Evolutionary conservation across 768 basidiomycete genomes (phyloP), one percentile per base, ranked within the genome.

Genomic region (Pulveroboletus sp.): DNA sequence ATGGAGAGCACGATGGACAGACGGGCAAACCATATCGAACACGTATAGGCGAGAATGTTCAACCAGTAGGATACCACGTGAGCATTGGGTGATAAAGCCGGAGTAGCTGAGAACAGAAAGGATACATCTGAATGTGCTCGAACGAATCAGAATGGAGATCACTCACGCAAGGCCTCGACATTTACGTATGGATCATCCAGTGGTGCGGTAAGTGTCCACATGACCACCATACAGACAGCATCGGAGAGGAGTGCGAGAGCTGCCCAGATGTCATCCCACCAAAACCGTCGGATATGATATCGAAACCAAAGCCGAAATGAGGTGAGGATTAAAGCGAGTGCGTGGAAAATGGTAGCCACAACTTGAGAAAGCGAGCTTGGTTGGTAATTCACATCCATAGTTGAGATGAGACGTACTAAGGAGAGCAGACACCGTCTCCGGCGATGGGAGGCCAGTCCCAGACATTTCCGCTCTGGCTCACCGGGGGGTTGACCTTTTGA

Each of bases 211-310:
- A 42, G n/a, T 1, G 25, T 38, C 63, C 64, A 65, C 23, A 23
- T 32, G 3, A 11, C 7, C 33, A 55, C 51, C 45, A 56, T 29
- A 36, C 55, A 53, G 36, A 47, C 24, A 0, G 37, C 21, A 31
- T 57, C 49, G 24, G 50, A 50, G 21, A 50, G 1, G 13, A 61
- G 50, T 14, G 59, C 40, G 16, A 60, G 35, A 23, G 52, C 43
- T 6, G 62, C 66, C 52, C 52, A 64, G 14, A 65, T 43, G 34
- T 66, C 66, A 32, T 66, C 64, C 59, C 54, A 68, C 66, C 64
- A 60, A n/a, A 64, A 47, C 11, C 56, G 55, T 40, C 50, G 49
- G 20, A 56, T 53, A 21, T 50, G 35, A 38, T 56, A 45, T 38
- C 62, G 57, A 41, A 64, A 62, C 51, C 51, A 66, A 17, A 68